phyloP scores from a whole-genome alignment of 768 basidiomycete genomes.

The Serendipita sp. region DNA sequence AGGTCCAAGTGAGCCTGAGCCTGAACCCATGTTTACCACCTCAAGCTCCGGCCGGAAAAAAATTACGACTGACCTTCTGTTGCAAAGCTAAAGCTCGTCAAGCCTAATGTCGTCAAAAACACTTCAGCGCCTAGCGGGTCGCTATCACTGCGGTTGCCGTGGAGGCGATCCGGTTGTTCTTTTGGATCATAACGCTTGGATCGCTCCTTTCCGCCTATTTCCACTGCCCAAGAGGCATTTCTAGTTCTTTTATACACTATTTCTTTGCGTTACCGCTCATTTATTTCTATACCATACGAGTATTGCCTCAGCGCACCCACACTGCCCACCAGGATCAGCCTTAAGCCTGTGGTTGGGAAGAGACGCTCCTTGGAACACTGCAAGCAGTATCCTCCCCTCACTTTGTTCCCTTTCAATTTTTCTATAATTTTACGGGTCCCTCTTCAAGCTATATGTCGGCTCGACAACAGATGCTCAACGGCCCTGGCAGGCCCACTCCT shows the following conservation, averaged over 20 bases:
- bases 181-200: too few species aligned
- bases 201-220: not conserved
- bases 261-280: not conserved
- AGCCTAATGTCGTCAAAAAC: too few species aligned
- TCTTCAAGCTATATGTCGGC: not conserved
- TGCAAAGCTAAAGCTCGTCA: too few species aligned
- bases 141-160: too few species aligned
- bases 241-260: not conserved
- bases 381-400: not conserved
- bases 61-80: too few species aligned
- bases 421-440: not conserved
- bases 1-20: not conserved
- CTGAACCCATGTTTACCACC: not conserved
- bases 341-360: not conserved
- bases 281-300: not conserved
- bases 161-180: too few species aligned
- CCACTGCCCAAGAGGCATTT: not conserved
- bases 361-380: not conserved
- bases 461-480: not conserved
- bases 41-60: too few species aligned
- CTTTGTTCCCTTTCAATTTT: not conserved
- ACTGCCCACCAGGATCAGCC: not conserved
- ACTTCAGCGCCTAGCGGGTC: too few species aligned
- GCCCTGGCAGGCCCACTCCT: not conserved
- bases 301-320: not conserved